Base-by-base conservation (phyloP, 345 rosid genomes). In the Clausena lansium region DNA sequence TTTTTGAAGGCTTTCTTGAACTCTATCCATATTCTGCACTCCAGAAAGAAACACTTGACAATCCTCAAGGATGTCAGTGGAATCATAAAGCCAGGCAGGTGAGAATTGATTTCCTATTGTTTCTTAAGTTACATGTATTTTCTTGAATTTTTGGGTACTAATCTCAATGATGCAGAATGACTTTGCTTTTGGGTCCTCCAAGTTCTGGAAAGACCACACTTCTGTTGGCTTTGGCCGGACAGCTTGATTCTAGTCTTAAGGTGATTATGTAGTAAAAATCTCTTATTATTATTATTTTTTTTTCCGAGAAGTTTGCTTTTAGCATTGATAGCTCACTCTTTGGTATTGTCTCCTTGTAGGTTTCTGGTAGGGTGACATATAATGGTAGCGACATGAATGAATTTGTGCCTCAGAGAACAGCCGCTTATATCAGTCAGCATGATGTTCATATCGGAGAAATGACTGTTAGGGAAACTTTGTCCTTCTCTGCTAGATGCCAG, bases 401-500 rank as follows among this genome's bases (percentile, higher is more conserved):
- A 81, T 93, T 92, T 71, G 86, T 90, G 19, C 50, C 50, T 11
- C 50, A 45, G 17, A 45, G 50, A 45, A 45, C 50, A 45, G 50
- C 50, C 3, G 17, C 50, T 2, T 45, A 45, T 45, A 45, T 45
- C 50, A 45, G 50, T 45, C 50, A 45, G 11, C 50, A 45, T 33
- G 98, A 92, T 78, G 63, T 88, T 36, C 97, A 90, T 69, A 81
- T 88, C 0, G 86, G 85, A 11, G 87, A 88, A 73, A 33, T 92
- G 89, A 93, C 98, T 1, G 93, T 92, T 8, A 88, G 94, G 60
- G 97, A 92, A 78, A 92, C 98, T 71, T 70, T 93, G 84, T 83
- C 89, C 57, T 94, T 93, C 83, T 89, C 97, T 1, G 97, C 97
- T 11, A 85, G 87, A 80, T 91, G 94, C 83, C 98, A 93, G 77